Base-by-base conservation (phyloP, 441 rosid species). In the Daphne laureola region DNA sequence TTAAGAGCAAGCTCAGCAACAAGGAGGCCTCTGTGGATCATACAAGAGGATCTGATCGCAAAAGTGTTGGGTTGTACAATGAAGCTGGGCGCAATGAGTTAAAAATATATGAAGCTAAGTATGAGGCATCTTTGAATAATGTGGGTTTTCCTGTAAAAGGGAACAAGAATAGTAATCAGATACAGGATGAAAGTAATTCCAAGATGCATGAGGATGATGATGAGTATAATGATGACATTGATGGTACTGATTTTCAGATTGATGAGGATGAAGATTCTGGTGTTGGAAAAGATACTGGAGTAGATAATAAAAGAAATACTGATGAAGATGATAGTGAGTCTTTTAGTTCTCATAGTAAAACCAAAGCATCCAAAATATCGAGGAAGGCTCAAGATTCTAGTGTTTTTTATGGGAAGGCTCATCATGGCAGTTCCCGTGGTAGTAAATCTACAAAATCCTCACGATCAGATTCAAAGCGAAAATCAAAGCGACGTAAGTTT, bases 51-150 rank as follows among this genome's bases (percentile, higher is more conserved):
- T 47, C 48, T n/a, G 67, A 65, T 50, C 58, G 36, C 40, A 84
- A 56, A 55, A 90, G 81, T 54, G 69, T 54, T 62, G 96, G 86
- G 43, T 71, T 90, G 63, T 85, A 93, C 61, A 83, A 90, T 70
- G 99, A 93, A 69, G 88, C 90, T 25, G 97, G 96, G 36, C 82
- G 87, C 40, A 74, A 89, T 62, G 97, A 93, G 55, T 65, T 93
- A 44, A 81, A 80, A 59, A 82, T 51, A 72, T 93, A 82, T 65
- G 95, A 93, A 77, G 83, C 68, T 0, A 89, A 87, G 75, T 93
- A 84, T 51, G 89, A 84, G 74, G 87, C 87, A 35, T 83, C 97
- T 17, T 59, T 90, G 52, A 77, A 73, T 57, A 69, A 59, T 61
- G 64, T 64, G 40, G 77, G 69, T 40, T 60, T 58, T 14, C 64